Base-by-base conservation (phyloP, 257 asterid species). In the Handroanthus guayacan region DNA sequence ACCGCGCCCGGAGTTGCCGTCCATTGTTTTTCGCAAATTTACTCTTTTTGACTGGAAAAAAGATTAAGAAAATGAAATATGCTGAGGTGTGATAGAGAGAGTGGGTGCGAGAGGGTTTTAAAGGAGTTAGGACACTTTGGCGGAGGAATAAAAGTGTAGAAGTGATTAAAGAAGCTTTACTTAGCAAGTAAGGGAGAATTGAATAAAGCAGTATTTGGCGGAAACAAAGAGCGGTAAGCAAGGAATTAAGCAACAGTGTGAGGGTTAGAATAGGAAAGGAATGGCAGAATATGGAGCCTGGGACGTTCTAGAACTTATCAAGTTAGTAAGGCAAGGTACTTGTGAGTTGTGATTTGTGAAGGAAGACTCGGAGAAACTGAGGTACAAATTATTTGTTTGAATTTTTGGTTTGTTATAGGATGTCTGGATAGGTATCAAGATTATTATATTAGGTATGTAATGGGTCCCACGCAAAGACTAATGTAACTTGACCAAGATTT, bases 201-300 rank as follows among this genome's bases (percentile, higher is more conserved):
- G 31, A 16, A n/a, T 2, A 4, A 37, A 44, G 10, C 9, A 25
- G 31, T 1, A 25, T 25, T 25, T 25, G 31, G 31, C 1, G 31
- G 31, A 25, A 1, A 25, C 31, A 25, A 14, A 31, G 2, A 5
- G 66, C 6, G 3, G 52, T 2, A 31, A 8, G 69, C 16, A 63
- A 74, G n/a, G 56, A 69, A 75, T 17, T 36, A 13, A 18, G 4
- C 38, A 5, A 3, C 18, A 62, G 5, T 0, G 18, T 48, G 11
- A 16, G 48, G 73, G 64, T 1, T 0, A 47, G 18, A 48, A 56
- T 55, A 1, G 75, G 56, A 25, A 54, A 3, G 50, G 45, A 13
- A 63, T 79, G 78, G 86, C 13, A 36, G 84, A 79, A 81, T 25
- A 25, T 25, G 47, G 70, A 69, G 70, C 81, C 16, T 51, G 3